Conservation (phyloP, 306 rosid genomes). For the Glycine tomentella region DNA sequence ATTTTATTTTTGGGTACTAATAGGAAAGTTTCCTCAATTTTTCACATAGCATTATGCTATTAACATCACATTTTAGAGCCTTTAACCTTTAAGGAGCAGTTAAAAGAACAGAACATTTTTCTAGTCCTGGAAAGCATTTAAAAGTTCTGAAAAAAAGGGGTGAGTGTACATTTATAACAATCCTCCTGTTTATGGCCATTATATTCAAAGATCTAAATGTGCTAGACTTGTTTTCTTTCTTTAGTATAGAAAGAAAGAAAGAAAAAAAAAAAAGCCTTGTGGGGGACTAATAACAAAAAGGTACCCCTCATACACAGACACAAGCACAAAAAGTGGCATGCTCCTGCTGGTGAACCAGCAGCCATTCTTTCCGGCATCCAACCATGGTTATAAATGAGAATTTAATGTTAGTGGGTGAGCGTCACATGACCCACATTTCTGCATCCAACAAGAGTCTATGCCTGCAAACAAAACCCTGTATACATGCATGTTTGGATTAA, state of each 20-base stretch:
- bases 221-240: neutral
- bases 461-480: neutral
- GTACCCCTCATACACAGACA: conserved; percentile 28
- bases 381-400: conserved; percentile 67
- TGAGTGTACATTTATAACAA: conserved; percentile 43
- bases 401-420: conserved; percentile 67
- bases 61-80: neutral
- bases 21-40: neutral
- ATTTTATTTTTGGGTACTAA: neutral
- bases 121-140: conserved; percentile 43
- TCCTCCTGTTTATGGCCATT: conserved; percentile 37
- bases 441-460: conserved; percentile 43
- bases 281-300: conserved; percentile 37
- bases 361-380: conserved; percentile 60
- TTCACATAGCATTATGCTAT: conserved; percentile 8
- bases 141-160: conserved; percentile 37
- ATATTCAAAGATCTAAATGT: conserved; percentile 38
- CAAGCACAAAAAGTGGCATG: conserved; percentile 41
- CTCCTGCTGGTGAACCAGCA: conserved; percentile 49
- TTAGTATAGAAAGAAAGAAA: neutral
- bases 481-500: too few species aligned
- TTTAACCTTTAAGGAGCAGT: too few species aligned
- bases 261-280: conserved; percentile 7
- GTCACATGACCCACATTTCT: conserved; percentile 66
- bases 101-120: conserved; percentile 30